A percentile compares a stretch with the other conserved stretches of the same genome.
These are phyloP conservation scores for Suillus subalutaceus DNA, from an alignment of 768 basidiomycete genomes.

Conservation along the genomic window DNA sequence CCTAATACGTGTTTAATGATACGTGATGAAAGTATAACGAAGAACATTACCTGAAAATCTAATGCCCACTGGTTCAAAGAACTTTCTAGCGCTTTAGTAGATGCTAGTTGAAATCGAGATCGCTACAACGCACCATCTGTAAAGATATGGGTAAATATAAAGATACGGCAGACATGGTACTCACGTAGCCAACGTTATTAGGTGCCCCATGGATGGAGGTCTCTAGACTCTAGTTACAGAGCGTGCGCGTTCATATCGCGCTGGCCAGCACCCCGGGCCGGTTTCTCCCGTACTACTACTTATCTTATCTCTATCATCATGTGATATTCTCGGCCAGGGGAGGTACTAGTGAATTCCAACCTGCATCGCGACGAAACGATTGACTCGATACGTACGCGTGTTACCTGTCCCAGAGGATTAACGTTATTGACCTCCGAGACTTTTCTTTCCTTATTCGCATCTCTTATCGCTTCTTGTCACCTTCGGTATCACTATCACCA, in stretches of 20 bases:
- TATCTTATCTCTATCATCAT: too few species aligned
- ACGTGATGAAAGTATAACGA: background rate
- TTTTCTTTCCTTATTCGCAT: too few species aligned
- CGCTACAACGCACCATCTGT: conserved; percentile 28
- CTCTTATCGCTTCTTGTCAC: too few species aligned
- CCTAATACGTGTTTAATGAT: conserved; percentile 46
- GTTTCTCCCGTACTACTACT: background rate
- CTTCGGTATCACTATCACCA: too few species aligned
- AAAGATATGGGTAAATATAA: conserved; percentile 5
- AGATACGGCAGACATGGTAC: conserved; percentile 25
- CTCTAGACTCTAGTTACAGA: background rate
- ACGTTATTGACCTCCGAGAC: too few species aligned
- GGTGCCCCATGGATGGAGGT: conserved; percentile 64
- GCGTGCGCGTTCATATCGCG: too few species aligned
- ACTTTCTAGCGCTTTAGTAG: conserved; percentile 42
- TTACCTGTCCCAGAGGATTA: too few species aligned
- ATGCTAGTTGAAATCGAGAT: background rate
- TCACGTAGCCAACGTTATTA: conserved; percentile 89
- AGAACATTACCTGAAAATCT: conserved; percentile 76
- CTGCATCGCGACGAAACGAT: too few species aligned
- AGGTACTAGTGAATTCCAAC: too few species aligned
- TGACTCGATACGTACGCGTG: too few species aligned
- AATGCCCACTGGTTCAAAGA: conserved; percentile 97
- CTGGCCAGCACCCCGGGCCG: background rate
- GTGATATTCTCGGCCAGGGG: too few species aligned